Evolutionary conservation across 1,139 yeast species (phyloP), one percentile per base, ranked within the genome.

Genomic region (Diutina mesorugosa): DNA sequence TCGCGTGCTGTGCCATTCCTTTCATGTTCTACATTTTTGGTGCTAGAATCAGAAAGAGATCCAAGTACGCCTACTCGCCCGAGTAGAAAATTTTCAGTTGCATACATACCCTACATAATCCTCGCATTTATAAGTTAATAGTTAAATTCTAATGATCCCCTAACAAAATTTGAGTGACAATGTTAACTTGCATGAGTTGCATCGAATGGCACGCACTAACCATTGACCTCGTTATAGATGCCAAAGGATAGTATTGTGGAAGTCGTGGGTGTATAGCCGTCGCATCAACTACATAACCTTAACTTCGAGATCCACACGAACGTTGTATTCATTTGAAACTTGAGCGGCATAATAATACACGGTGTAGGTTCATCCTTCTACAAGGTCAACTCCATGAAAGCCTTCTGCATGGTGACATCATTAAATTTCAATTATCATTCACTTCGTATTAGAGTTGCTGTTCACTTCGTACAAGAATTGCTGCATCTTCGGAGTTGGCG

Each of bases 1-100:
- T 82, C 61, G 85, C 85, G 0, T 80, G 86, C 63, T 83, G 87
- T 66, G 77, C 72, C 3, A 80, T 84, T 64, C 88, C 89, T 41
- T 83, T 70, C 61, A 71, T 72, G 48, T 84, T 83, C 66, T 82
- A 62, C 69, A 61, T 69, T 56, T 81, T 62, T 59, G 87, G 87
- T 56, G 83, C 83, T 2, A 73, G 69, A 62, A 76, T 83, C 58
- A 77, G 87, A 69, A 63, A 68, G 29, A 75, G 69, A 62, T 78
- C 83, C 51, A 79, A 70, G 62, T 79, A 78, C 60, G 84, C 84
- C 7, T 79, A 74, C 61, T 64, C 76, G 16, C 30, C 35, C 14
- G 55, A 56, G 12, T 21, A 12, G 9, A n/a, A 21, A 21, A 21
- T 4, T n/a, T 5, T 8, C 6, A 12, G 41, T 10, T 32, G 41